phyloP scores from a whole-genome alignment of 1,284 basidiomycete genomes.

The Heterobasidion parviporum region DNA sequence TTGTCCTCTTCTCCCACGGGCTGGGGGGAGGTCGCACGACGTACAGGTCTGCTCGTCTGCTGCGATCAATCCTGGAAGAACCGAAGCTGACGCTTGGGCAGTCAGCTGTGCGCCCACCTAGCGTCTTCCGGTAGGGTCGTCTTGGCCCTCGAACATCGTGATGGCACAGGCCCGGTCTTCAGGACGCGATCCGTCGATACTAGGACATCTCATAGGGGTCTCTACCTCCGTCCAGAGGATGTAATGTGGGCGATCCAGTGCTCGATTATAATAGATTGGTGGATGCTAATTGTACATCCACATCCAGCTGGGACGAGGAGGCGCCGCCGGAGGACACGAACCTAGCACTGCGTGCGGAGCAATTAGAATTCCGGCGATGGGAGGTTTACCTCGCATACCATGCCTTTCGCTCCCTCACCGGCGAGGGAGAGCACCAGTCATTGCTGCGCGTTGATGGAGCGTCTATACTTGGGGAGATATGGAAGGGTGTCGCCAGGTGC shows the following conservation, averaged over 20 bases:
- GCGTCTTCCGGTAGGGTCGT: slow-evolving; percentile 73
- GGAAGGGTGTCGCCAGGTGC: slow-evolving; percentile 32
- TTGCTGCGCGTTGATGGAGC: slow-evolving; percentile 12
- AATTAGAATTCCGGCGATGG: slow-evolving; percentile 55
- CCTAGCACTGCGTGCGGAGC: slow-evolving; percentile 39
- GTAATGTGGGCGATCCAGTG: slow-evolving; percentile 13
- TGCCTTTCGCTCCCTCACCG: slow-evolving; percentile 12
- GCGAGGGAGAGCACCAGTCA: slow-evolving; percentile 5
- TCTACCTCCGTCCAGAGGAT: slow-evolving; percentile 18
- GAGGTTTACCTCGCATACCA: slow-evolving; percentile 58
- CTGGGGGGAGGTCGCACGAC: slow-evolving; percentile 66
- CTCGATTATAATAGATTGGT: no score
- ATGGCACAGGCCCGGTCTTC: slow-evolving; percentile 56
- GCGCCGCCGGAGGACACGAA: neutral
- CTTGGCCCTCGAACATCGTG: slow-evolving; percentile 69
- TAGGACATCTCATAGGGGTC: slow-evolving; percentile 9
- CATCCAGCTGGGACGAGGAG: slow-evolving; percentile 7
- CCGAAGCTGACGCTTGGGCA: slow-evolving; percentile 14
- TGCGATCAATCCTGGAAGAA: neutral
- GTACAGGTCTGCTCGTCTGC: slow-evolving; percentile 43
- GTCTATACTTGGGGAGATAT: slow-evolving; percentile 32
- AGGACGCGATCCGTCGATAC: slow-evolving; percentile 18
- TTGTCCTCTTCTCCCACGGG: slow-evolving; percentile 78
- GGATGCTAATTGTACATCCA: neutral
- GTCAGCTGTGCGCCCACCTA: slow-evolving; percentile 61